Percentiles rank a stretch among this genome's conserved stretches.
Evolutionary conservation across 1,139 yeast species (phyloP).

Genomic region (Yamadazyma jaroonii): DNA sequence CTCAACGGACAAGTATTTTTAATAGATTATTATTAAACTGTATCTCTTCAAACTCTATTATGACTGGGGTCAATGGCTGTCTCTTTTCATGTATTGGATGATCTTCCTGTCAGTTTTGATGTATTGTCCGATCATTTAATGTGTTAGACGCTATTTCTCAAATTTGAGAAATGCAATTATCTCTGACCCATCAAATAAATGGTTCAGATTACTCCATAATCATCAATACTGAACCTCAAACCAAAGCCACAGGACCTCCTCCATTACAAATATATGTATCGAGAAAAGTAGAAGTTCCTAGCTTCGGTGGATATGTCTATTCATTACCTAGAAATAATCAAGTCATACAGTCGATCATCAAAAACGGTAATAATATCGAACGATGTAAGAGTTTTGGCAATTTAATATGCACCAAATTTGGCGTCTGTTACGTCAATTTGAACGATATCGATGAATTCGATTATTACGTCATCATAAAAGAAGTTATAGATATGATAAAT

Average conservation of each 20-base stretch:
- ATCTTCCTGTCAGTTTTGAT: too few species aligned
- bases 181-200: conserved; percentile 5
- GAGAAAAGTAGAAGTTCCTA: conserved; percentile 5
- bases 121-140: too few species aligned
- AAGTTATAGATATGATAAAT: conserved; percentile 8
- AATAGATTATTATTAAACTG: conserved; percentile 10
- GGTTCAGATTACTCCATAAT: conserved; percentile 12
- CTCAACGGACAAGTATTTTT: conserved; percentile 49
- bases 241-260: conserved; percentile 5
- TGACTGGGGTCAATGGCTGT: too few species aligned
- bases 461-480: conserved; percentile 9
- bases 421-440: conserved; percentile 14
- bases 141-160: too few species aligned
- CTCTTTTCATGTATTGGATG: too few species aligned
- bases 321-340: conserved; percentile 10
- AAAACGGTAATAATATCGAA: conserved; percentile 14
- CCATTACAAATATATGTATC: conserved; percentile 14
- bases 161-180: conserved; percentile 1
- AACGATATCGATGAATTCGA: conserved; percentile 13
- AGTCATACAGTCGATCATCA: conserved; percentile 11
- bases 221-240: conserved; percentile 3
- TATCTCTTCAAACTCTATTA: too few species aligned
- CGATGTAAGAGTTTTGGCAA: conserved; percentile 13
- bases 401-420: conserved; percentile 12
- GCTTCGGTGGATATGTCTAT: conserved; percentile 16